A percentile compares a stretch with the other conserved stretches of the same genome.
Evolutionary conservation across 2,329 filamentous ascomycete species (phyloP).

Genomic region (Neofusicoccum ribis): DNA sequence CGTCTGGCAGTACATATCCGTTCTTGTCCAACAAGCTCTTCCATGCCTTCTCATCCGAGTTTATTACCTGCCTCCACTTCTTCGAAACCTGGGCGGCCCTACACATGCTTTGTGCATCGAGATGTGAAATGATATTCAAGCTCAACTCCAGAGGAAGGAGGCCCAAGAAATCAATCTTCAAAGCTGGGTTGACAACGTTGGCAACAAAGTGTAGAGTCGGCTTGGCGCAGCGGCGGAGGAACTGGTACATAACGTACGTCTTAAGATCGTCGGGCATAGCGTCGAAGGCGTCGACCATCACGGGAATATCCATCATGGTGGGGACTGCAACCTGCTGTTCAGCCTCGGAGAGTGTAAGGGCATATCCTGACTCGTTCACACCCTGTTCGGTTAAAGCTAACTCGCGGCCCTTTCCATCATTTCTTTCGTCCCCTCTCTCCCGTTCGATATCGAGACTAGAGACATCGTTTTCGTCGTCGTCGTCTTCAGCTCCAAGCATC

Average conservation of each 20-base stretch:
- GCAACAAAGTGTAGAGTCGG: slow-evolving; percentile 88
- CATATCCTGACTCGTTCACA: background rate
- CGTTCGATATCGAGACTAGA: slow-evolving; percentile 36
- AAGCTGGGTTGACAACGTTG: slow-evolving; percentile 84
- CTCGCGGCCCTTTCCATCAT: background rate
- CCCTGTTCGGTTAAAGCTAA: background rate
- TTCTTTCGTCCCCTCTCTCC: slow-evolving; percentile 7
- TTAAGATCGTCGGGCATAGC: slow-evolving; percentile 89
- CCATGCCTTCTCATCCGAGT: slow-evolving; percentile 94
- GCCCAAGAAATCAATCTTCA: slow-evolving; percentile 91
- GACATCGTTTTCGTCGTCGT: slow-evolving; percentile 36
- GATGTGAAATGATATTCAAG: slow-evolving; percentile 81
- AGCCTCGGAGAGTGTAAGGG: background rate
- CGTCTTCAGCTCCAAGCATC: slow-evolving; percentile 27
- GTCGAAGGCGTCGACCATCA: slow-evolving; percentile 87
- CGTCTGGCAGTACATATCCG: slow-evolving; percentile 74
- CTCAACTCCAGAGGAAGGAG: slow-evolving; percentile 83
- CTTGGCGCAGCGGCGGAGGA: slow-evolving; percentile 83
- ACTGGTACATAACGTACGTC: slow-evolving; percentile 94
- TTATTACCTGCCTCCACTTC: slow-evolving; percentile 86
- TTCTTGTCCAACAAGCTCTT: slow-evolving; percentile 86
- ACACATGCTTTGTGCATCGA: slow-evolving; percentile 84
- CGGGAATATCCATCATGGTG: slow-evolving; percentile 72
- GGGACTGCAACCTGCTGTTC: slow-evolving; percentile 40
- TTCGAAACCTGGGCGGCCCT: slow-evolving; percentile 91